Evolutionary conservation across 2,329 filamentous ascomycete genomes (phyloP).

Genomic region (Pseudocercospora fijiensis): DNA sequence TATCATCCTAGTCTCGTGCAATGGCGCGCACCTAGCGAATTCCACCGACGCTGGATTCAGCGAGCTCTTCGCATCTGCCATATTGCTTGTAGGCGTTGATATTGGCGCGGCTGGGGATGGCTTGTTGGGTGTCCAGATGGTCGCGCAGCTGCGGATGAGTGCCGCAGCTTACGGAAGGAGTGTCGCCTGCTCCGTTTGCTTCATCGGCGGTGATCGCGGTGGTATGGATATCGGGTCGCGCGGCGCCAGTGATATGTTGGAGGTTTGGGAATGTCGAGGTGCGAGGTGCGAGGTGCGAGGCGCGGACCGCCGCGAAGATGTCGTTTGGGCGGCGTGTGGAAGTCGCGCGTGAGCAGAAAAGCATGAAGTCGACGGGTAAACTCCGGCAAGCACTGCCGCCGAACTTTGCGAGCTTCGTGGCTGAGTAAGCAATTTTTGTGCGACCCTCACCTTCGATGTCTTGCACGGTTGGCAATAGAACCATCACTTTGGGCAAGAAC

Average conservation of each 20-base stretch:
- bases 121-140: neutral
- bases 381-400: neutral
- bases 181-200: constrained; percentile 6
- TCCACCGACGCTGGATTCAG: constrained; percentile 19
- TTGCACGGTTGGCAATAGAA: neutral
- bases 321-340: neutral
- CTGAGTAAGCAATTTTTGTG: neutral
- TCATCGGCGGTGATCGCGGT: constrained; percentile 14
- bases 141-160: constrained; percentile 10
- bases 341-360: neutral
- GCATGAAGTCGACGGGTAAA: neutral
- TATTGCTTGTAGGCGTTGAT: neutral
- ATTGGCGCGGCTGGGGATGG: neutral
- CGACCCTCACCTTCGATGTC: neutral
- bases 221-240: neutral
- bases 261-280: neutral
- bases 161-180: constrained; percentile 22
- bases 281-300: neutral
- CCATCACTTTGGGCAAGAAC: neutral
- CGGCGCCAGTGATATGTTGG: neutral
- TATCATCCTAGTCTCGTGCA: neutral
- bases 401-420: too few relatives aligned
- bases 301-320: neutral
- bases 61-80: constrained; percentile 14
- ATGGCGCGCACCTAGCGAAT: constrained; percentile 18